These are phyloP conservation scores for Plasmodium knowlesi DNA, from an alignment of 169 alveolate species.

Conservation along the genomic window DNA sequence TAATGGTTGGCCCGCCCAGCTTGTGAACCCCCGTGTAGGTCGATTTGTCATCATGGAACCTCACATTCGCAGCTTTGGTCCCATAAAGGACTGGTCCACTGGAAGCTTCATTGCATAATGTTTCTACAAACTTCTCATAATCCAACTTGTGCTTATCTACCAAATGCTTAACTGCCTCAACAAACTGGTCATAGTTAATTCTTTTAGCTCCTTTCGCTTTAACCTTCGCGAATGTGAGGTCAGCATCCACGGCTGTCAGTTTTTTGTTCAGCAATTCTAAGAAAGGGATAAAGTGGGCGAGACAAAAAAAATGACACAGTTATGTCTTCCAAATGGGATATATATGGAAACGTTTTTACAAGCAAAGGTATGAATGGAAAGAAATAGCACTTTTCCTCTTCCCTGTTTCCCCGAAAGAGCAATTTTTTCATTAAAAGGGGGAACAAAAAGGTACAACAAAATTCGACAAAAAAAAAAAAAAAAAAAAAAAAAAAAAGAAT, in stretches of 20 bases:
- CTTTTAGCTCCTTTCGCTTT: conserved; percentile 83
- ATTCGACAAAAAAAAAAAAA: neutral
- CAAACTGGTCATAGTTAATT: conserved; percentile 80
- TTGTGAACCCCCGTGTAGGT: conserved; percentile 92
- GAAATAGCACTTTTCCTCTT: neutral
- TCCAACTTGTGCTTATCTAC: conserved; percentile 79
- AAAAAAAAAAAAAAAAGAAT: conserved; percentile 9
- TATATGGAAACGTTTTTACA: neutral
- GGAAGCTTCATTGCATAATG: conserved; percentile 71
- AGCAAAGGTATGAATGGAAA: neutral
- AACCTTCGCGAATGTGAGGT: conserved; percentile 87
- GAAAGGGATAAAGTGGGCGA: neutral
- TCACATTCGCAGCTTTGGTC: conserved; percentile 90
- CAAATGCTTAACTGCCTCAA: conserved; percentile 78
- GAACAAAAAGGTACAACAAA: neutral
- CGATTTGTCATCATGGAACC: conserved; percentile 89
- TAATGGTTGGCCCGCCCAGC: conserved; percentile 90
- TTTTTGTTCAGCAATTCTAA: conserved; percentile 80
- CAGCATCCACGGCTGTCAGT: conserved; percentile 88
- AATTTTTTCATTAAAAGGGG: neutral
- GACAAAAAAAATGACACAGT: neutral
- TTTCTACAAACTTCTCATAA: conserved; percentile 63
- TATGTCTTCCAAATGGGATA: neutral
- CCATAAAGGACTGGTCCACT: conserved; percentile 91
- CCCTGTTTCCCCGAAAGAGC: neutral